Evolutionary conservation across 495 filamentous ascomycete genomes (phyloP), one percentile per base, ranked within the genome.

Genomic region (Terfezia claveryi): DNA sequence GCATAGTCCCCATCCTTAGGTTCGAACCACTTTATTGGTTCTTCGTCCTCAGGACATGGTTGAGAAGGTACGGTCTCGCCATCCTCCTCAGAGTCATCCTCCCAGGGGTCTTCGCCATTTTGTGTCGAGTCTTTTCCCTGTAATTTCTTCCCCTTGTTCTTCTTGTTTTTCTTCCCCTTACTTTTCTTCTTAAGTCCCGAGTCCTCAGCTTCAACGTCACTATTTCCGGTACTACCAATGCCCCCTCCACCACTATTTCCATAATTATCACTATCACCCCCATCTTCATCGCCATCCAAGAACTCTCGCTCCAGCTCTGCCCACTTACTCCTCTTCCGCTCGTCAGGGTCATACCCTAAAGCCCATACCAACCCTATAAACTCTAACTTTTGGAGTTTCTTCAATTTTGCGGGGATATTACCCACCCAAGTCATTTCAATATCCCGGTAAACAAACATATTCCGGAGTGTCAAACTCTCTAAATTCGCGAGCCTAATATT

Each of bases 361-460:
- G 58, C 51, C 56, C 58, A 60, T 17, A 60, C 56, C 10, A 60
- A 36, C 8, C 56, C 56, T n/a, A 49, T 52, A 11, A 60, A 23
- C 14, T 54, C 49, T 23, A 60, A 41, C 20, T 59, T 52, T n/a
- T 59, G 52, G 37, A 60, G 56, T 14, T 55, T 54, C 38, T 60
- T 60, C 49, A 60, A 12, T 36, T 60, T 55, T 10, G 53, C 49
- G 2, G 58, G 38, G 27, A 60, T 36, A n/a, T 59, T 59, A 3
- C 41, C 50, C 17, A 60, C 49, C 58, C 56, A 60, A 8, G 58
- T 53, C 55, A 59, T 59, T 23, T 60, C 57, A 36, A 51, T 20
- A 10, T 56, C 51, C 8, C 58, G 51, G 9, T 59, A 54, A 49
- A 60, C 50, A 14, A 60, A 60, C 37, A 60, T 46, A 36, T 49